Evolutionary conservation across 805 yeast genomes (phyloP), one percentile per base, ranked within the genome.

Genomic region (Teunomyces aglyptinius): DNA sequence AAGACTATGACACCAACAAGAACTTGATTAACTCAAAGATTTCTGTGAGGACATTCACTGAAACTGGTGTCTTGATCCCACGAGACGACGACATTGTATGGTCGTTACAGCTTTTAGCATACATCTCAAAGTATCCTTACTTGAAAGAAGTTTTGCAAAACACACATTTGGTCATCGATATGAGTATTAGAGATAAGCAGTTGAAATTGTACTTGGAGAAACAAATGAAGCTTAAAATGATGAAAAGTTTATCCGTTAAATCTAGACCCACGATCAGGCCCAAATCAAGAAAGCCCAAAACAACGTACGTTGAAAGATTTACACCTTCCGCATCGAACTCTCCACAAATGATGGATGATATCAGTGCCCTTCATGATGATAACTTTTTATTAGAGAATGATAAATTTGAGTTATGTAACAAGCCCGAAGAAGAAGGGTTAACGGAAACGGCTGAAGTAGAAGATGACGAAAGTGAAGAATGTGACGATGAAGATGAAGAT

Each of bases 1-100:
- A 68, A 51, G 75, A 72, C 49, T 57, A 55, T 40, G 61, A 64
- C 26, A 51, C 59, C 29, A 59, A 61, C 44, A 54, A 60, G 12
- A 53, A 52, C 34, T 49, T 63, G 41, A 53, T 61, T 20, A 65
- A 63, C 47, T 51, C 68, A 2, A 60, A 68, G 50, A 56, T 61
- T 29, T 68, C 75, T 1, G 65, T 64, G 3, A 49, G 77, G 41
- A 67, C 55, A 45, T 72, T 72, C 50, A 70, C 76, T 12, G 73
- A 70, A 19, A 67, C 85, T 35, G 96, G 96, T 1, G 81, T 83
- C 18, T 76, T 91, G n/a, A 78, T 90, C 5, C 97, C 97, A 1
- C 79, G 89, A 47, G 96, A 88, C 52, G 97, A 92, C 61, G 99
- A 92, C 60, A 88, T 92, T 13, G 83, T 89, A 31, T 90, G 97